Percentiles rank a stretch among this genome's conserved stretches.
These are phyloP conservation scores for Calonectria naviculata DNA, from an alignment of 2,329 filamentous ascomycete species.

Conservation along the genomic window DNA sequence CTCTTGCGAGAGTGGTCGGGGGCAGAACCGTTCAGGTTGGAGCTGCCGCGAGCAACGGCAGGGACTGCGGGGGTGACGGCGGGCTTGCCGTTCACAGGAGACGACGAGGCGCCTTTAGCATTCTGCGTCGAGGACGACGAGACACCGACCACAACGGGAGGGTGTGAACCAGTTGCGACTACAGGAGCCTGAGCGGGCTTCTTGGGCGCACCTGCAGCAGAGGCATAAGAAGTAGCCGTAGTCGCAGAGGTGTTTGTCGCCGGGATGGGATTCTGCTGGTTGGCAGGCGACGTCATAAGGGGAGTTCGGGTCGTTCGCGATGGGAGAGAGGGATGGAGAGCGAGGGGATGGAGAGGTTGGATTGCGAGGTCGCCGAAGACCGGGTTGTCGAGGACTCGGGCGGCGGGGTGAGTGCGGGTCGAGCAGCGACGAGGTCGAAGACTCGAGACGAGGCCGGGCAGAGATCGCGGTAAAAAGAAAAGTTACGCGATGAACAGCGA, in stretches of 20 bases:
- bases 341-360: conserved; percentile 36
- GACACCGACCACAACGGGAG: conserved; percentile 67
- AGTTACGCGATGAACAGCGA: conserved; percentile 37
- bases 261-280: conserved; percentile 64
- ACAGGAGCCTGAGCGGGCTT: conserved; percentile 71
- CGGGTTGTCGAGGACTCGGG: conserved; percentile 36
- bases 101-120: conserved; percentile 73
- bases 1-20: conserved; percentile 85
- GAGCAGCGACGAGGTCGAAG: conserved; percentile 23
- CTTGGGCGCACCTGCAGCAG: conserved; percentile 72
- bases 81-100: conserved; percentile 87
- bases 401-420: conserved; percentile 26
- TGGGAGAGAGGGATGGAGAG: conserved; percentile 39
- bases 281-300: conserved; percentile 72
- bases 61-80: conserved; percentile 78
- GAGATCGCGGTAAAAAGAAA: conserved; percentile 22
- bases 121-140: conserved; percentile 63
- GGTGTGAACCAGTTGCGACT: conserved; percentile 67
- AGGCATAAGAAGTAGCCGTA: conserved; percentile 74
- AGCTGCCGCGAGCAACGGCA: conserved; percentile 71
- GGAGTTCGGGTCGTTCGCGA: conserved; percentile 43
- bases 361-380: conserved; percentile 36
- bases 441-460: conserved; percentile 22
- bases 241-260: conserved; percentile 68
- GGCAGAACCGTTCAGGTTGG: conserved; percentile 74